phyloP scores from a whole-genome alignment of 2,329 filamentous ascomycete species.

The Pseudogymnoascus pannorum region DNA sequence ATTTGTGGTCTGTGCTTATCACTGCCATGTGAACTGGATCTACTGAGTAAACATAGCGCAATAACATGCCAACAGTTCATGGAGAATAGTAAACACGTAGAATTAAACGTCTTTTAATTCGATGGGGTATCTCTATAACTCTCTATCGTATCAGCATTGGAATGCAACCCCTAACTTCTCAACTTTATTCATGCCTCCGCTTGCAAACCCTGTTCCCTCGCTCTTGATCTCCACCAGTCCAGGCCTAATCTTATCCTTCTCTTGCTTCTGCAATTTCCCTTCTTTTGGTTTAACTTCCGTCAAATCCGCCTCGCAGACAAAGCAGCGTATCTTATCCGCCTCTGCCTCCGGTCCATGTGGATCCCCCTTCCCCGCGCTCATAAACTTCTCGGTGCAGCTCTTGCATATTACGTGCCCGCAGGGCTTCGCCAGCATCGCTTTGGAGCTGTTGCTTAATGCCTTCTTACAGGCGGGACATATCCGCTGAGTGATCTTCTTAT shows the following conservation, averaged over 20 bases:
- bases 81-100: neutral
- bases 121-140: constrained; percentile 5
- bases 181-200: constrained; percentile 75
- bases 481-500: constrained; percentile 38
- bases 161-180: constrained; percentile 74
- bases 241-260: constrained; percentile 53
- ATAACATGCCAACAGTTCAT: neutral
- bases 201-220: constrained; percentile 89
- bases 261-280: constrained; percentile 42
- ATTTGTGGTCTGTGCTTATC: neutral
- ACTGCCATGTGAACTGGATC: neutral
- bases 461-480: constrained; percentile 85
- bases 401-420: constrained; percentile 91
- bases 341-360: constrained; percentile 49
- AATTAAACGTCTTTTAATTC: neutral
- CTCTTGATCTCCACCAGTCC: constrained; percentile 74
- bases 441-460: constrained; percentile 70
- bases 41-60: neutral
- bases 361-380: constrained; percentile 53
- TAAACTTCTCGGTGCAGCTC: constrained; percentile 76
- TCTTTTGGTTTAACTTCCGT: constrained; percentile 35
- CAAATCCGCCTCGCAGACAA: constrained; percentile 80
- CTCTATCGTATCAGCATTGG: constrained; percentile 53
- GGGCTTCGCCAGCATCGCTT: constrained; percentile 73
- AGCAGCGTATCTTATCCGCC: constrained; percentile 58